phyloP scores from a whole-genome alignment of 2,329 filamentous ascomycete species.

The Alternaria sp. region DNA sequence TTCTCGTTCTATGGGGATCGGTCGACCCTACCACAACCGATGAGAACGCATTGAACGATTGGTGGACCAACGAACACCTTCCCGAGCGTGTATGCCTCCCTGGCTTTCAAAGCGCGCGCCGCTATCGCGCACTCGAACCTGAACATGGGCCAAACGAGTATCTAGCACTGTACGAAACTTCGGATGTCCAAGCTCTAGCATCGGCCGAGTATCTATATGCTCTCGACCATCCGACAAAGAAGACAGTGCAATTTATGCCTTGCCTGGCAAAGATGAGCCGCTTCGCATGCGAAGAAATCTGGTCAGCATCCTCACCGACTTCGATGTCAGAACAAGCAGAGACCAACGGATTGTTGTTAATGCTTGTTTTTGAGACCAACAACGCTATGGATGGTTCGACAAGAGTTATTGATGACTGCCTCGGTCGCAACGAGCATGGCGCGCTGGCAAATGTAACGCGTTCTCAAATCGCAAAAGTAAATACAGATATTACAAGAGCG shows the following conservation, averaged over 20 bases:
- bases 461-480: conserved; percentile 1
- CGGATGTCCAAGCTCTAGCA: conserved; percentile 9
- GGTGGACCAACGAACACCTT: conserved; percentile 31
- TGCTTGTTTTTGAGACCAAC: conserved; percentile 1
- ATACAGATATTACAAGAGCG: conserved; percentile 8
- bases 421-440: not conserved
- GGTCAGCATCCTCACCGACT: not conserved
- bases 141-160: conserved; percentile 13
- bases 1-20: conserved; percentile 21
- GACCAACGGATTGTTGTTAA: not conserved
- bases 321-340: not conserved
- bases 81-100: conserved; percentile 24
- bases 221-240: conserved; percentile 19
- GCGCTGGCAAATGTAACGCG: not conserved
- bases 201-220: conserved; percentile 18
- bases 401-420: not conserved
- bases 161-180: conserved; percentile 20
- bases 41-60: conserved; percentile 24
- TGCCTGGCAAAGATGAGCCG: conserved; percentile 22
- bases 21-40: conserved; percentile 13
- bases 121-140: conserved; percentile 10
- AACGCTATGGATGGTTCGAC: not conserved
- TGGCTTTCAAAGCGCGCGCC: conserved; percentile 23
- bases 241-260: conserved; percentile 24
- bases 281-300: conserved; percentile 15